These are phyloP conservation scores for Coix lacrymajobi DNA, from an alignment of 176 grass and related monocot species.

Conservation along the genomic window DNA sequence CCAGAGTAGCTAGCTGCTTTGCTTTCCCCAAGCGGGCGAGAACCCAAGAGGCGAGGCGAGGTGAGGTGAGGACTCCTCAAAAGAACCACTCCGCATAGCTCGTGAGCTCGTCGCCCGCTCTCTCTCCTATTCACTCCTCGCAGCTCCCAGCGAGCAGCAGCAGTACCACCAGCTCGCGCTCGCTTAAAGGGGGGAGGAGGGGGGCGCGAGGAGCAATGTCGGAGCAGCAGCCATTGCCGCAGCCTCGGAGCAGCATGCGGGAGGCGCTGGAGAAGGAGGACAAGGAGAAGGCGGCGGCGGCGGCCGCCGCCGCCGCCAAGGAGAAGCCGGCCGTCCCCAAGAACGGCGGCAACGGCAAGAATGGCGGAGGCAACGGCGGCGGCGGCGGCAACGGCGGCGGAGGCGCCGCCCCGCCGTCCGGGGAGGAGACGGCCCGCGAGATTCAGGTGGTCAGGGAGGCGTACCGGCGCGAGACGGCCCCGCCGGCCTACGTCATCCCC, in stretches of 20 bases:
- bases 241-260: slow-evolving; percentile 70
- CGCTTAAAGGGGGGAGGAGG: slow-evolving; percentile 21
- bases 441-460: slow-evolving; percentile 67
- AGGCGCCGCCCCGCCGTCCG: background rate
- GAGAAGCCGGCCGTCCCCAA: slow-evolving; percentile 32
- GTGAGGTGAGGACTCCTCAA: slow-evolving; percentile 38
- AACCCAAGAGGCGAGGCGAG: slow-evolving; percentile 9
- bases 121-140: slow-evolving; percentile 11
- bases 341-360: background rate
- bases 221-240: slow-evolving; percentile 60
- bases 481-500: slow-evolving; percentile 53
- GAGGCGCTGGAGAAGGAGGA: slow-evolving; percentile 80
- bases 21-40: background rate
- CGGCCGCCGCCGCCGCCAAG: slow-evolving; percentile 30
- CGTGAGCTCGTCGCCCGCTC: background rate
- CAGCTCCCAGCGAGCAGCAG: background rate
- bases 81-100: slow-evolving; percentile 37
- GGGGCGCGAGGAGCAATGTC: slow-evolving; percentile 35
- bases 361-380: background rate
- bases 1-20: background rate
- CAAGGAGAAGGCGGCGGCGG: slow-evolving; percentile 57
- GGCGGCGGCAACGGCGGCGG: background rate
- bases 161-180: no score
- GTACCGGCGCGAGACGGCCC: slow-evolving; percentile 45
- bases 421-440: slow-evolving; percentile 54